These are phyloP conservation scores for Claviceps monticola DNA, from an alignment of 2,329 filamentous ascomycete genomes.

Conservation along the genomic window DNA sequence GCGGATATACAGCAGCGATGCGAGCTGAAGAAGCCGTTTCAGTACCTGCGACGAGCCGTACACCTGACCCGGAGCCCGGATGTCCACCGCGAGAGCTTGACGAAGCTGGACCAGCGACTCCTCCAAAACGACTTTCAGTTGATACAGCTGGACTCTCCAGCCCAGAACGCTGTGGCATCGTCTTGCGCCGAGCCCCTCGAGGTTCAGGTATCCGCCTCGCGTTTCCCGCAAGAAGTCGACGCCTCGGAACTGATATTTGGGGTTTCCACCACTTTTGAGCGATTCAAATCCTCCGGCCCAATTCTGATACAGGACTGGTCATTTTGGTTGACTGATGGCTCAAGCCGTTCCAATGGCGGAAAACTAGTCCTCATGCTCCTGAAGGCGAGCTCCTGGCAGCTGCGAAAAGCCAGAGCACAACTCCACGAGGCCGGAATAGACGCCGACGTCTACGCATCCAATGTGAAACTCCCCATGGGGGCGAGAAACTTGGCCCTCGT, in stretches of 20 bases:
- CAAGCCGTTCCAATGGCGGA: conserved; percentile 39
- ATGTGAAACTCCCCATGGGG: conserved; percentile 33
- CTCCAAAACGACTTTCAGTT: conserved; percentile 30
- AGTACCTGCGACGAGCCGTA: conserved; percentile 41
- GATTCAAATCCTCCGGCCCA: conserved; percentile 34
- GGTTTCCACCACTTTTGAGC: conserved; percentile 41
- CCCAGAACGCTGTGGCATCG: conserved; percentile 20
- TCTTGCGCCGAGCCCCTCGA: conserved; percentile 34
- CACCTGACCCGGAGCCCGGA: conserved; percentile 31
- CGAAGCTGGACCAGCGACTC: conserved; percentile 26
- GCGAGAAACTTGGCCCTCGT: conserved; percentile 41
- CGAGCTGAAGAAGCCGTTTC: conserved; percentile 32
- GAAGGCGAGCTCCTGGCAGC: conserved; percentile 35
- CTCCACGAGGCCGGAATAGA: conserved; percentile 37
- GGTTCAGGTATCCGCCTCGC: conserved; percentile 19
- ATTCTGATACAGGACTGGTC: conserved; percentile 42
- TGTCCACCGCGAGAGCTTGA: conserved; percentile 34
- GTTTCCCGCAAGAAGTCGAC: conserved; percentile 34
- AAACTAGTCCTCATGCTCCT: conserved; percentile 39
- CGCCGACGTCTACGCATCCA: conserved; percentile 39
- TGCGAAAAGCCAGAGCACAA: conserved; percentile 29
- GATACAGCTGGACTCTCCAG: conserved; percentile 25
- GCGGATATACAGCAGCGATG: conserved; percentile 20
- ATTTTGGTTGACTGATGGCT: conserved; percentile 43
- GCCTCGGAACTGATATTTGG: conserved; percentile 43